Evolutionary conservation across 345 rosid genomes (phyloP).

Genomic region (Syzygium grande): DNA sequence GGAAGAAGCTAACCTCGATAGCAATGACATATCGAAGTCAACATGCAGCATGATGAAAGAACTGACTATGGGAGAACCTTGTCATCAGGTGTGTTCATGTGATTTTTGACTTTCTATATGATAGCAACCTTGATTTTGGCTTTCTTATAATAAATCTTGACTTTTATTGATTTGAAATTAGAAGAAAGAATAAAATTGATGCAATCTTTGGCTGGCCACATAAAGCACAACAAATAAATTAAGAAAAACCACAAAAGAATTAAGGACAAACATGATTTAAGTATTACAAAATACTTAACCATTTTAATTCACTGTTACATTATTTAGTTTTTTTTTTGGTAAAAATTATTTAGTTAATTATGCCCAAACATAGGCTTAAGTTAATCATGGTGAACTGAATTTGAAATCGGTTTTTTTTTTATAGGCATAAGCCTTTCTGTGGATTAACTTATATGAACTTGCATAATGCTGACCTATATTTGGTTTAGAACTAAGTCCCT

Average conservation of each 20-base stretch:
- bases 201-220: not conserved
- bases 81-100: constrained; percentile 29
- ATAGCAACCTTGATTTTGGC: not conserved
- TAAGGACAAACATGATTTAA: not conserved
- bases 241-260: not conserved
- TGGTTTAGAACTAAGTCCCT: not conserved
- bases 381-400: not conserved
- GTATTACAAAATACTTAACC: not conserved
- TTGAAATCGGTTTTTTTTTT: not conserved
- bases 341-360: not conserved
- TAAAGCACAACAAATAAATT: not conserved
- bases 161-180: not conserved
- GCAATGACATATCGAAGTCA: constrained; percentile 14
- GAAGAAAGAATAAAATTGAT: not conserved
- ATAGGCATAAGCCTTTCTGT: not conserved
- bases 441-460: not conserved
- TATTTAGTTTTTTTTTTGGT: not conserved
- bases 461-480: not conserved
- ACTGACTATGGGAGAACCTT: constrained; percentile 1
- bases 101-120: not conserved
- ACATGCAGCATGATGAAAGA: constrained; percentile 6
- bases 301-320: not conserved
- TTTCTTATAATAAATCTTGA: not conserved
- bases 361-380: not conserved
- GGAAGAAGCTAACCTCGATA: constrained; percentile 7